Evolutionary conservation across 1,284 basidiomycete genomes (phyloP).

Genomic region (Sporisorium scitamineum): DNA sequence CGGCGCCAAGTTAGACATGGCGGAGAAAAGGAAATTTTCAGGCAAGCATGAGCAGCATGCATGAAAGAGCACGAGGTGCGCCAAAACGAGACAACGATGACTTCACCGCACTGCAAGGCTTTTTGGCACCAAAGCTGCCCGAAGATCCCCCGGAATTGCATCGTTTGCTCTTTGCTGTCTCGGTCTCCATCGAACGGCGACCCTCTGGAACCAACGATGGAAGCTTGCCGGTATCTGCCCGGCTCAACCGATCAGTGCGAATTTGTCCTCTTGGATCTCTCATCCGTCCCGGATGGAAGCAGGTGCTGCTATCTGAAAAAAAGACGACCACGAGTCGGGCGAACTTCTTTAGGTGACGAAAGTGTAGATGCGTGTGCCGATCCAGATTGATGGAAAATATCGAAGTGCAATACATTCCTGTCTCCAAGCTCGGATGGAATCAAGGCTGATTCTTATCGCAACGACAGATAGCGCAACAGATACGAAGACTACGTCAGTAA

Average conservation of each 20-base stretch:
- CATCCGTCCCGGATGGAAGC: no score
- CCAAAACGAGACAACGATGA: slow-evolving; percentile 29
- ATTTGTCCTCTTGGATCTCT: no score
- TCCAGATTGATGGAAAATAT: not conserved
- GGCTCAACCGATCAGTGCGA: no score
- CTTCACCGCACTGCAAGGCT: slow-evolving; percentile 19
- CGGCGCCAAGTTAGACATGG: no score
- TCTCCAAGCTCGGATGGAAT: not conserved
- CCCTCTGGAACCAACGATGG: no score
- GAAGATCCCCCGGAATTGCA: not conserved
- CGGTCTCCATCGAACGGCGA: not conserved
- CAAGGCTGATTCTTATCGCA: not conserved
- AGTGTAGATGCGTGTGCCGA: not conserved
- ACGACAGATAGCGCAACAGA: not conserved
- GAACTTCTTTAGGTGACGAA: no score
- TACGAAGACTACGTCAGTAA: not conserved
- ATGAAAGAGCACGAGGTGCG: not conserved
- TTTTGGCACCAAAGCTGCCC: no score
- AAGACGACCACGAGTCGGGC: no score
- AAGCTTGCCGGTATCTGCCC: no score
- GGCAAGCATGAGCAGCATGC: no score
- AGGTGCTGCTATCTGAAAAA: no score
- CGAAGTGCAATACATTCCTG: not conserved
- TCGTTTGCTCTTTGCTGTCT: not conserved
- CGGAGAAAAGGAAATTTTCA: no score